phyloP scores from a whole-genome alignment of 1,139 yeast species.

The Blastobotrys apis region DNA sequence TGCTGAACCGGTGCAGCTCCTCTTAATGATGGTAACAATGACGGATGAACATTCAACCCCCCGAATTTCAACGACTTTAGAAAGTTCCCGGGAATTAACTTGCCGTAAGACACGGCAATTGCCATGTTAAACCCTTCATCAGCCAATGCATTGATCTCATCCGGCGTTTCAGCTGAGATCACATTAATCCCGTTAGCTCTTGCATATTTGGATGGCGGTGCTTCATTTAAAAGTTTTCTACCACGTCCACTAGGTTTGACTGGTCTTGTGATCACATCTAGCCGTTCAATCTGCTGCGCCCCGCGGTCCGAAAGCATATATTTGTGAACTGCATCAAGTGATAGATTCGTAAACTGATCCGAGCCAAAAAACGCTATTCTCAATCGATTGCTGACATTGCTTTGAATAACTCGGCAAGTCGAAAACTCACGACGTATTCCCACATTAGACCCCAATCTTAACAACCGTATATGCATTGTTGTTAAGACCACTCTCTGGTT shows the following conservation, averaged over 20 bases:
- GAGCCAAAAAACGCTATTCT: slow-evolving; percentile 74
- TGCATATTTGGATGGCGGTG: slow-evolving; percentile 53
- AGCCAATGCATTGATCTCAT: slow-evolving; percentile 47
- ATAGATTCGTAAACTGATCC: slow-evolving; percentile 64
- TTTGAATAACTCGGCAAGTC: neutral
- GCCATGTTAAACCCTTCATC: slow-evolving; percentile 51
- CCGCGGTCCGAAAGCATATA: slow-evolving; percentile 24
- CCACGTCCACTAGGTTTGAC: slow-evolving; percentile 74
- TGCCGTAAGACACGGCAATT: slow-evolving; percentile 87
- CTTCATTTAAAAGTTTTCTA: slow-evolving; percentile 44
- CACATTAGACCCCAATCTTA: too few relatives aligned
- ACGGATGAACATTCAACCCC: slow-evolving; percentile 91
- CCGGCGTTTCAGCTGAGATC: slow-evolving; percentile 54
- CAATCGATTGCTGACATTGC: slow-evolving; percentile 15
- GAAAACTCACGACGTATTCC: neutral
- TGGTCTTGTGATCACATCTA: slow-evolving; percentile 63
- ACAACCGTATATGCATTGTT: too few relatives aligned
- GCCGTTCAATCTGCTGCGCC: slow-evolving; percentile 35
- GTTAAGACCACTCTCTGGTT: too few relatives aligned
- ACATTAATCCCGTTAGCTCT: slow-evolving; percentile 37
- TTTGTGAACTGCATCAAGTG: slow-evolving; percentile 47
- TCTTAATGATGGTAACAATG: slow-evolving; percentile 71
- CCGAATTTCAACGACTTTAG: slow-evolving; percentile 50
- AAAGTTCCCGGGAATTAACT: slow-evolving; percentile 62
- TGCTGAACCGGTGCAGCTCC: slow-evolving; percentile 92